Evolutionary conservation across 2,329 filamentous ascomycete genomes (phyloP).

Genomic region (Pyrenophora teres): DNA sequence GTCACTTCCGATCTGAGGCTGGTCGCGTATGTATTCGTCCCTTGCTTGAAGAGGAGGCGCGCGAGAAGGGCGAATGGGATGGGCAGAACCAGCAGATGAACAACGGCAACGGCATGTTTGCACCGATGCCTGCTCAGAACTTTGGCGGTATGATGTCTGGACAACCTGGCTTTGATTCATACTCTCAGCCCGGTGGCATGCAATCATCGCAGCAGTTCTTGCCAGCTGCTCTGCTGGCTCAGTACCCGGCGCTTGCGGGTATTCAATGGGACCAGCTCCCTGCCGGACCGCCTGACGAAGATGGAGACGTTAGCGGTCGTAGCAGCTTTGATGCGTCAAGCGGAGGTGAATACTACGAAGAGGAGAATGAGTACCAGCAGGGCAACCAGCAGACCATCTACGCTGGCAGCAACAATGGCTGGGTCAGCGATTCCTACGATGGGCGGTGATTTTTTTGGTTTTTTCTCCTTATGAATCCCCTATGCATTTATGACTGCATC

Average conservation of each 20-base stretch:
- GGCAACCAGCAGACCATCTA: slow-evolving; percentile 34
- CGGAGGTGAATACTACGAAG: slow-evolving; percentile 70
- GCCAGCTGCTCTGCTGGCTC: slow-evolving; percentile 85
- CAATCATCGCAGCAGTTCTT: slow-evolving; percentile 55
- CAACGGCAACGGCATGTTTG: slow-evolving; percentile 51
- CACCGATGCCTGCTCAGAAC: slow-evolving; percentile 36
- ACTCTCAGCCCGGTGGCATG: slow-evolving; percentile 31
- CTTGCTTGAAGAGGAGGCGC: slow-evolving; percentile 91
- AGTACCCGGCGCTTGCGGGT: slow-evolving; percentile 90
- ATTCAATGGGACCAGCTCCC: slow-evolving; percentile 83
- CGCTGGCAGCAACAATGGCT: slow-evolving; percentile 37
- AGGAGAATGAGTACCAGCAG: slow-evolving; percentile 62
- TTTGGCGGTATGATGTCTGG: slow-evolving; percentile 41
- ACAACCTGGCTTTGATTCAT: slow-evolving; percentile 43
- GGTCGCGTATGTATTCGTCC: slow-evolving; percentile 96
- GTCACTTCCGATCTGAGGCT: slow-evolving; percentile 94
- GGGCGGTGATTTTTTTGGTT: slow-evolving; percentile 6
- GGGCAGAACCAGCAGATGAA: slow-evolving; percentile 62
- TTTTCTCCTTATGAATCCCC: not conserved
- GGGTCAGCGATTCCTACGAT: slow-evolving; percentile 42
- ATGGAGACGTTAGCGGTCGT: slow-evolving; percentile 71
- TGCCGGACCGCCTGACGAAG: slow-evolving; percentile 61
- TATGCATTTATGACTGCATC: slow-evolving; percentile 13
- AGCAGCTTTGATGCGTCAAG: slow-evolving; percentile 78
- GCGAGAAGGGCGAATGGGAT: slow-evolving; percentile 71